Evolutionary conservation across 345 rosid genomes (phyloP).

Genomic region (Trapa bicornis): DNA sequence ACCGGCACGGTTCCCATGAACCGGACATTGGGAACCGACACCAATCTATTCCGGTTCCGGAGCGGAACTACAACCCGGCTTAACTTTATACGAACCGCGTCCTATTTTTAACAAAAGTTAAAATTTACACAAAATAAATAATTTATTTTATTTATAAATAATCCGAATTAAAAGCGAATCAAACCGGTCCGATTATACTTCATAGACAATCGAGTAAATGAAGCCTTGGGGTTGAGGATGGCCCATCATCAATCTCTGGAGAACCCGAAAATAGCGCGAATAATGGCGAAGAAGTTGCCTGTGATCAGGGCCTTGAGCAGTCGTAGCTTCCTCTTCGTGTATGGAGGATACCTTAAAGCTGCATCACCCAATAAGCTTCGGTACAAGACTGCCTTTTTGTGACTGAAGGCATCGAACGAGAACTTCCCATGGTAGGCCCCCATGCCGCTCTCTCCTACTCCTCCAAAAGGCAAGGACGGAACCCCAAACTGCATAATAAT

Average conservation of each 20-base stretch:
- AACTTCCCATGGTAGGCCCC: constrained; percentile 93
- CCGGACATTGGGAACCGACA: no score
- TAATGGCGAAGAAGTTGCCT: constrained; percentile 30
- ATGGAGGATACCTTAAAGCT: constrained; percentile 68
- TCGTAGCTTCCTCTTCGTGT: constrained; percentile 46
- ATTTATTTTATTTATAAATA: no score
- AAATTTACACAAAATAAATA: no score
- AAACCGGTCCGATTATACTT: no score
- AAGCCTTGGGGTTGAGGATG: not conserved
- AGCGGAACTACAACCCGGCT: no score
- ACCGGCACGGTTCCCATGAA: no score
- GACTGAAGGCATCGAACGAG: constrained; percentile 91
- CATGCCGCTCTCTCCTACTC: constrained; percentile 88
- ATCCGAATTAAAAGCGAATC: no score
- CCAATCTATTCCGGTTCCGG: no score
- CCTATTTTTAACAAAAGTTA: no score
- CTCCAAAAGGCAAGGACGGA: constrained; percentile 73
- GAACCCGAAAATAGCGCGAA: constrained; percentile 46
- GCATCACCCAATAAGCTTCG: constrained; percentile 55
- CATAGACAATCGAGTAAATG: no score
- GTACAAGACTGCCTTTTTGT: constrained; percentile 79
- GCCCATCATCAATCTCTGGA: constrained; percentile 10
- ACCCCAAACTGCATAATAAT: constrained; percentile 42
- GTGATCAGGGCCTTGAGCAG: constrained; percentile 49
- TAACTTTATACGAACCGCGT: no score